Percentiles rank a stretch among this genome's conserved stretches.
These are phyloP conservation scores for Ganoderma boninense DNA, from an alignment of 1,284 basidiomycete species.

Conservation along the genomic window DNA sequence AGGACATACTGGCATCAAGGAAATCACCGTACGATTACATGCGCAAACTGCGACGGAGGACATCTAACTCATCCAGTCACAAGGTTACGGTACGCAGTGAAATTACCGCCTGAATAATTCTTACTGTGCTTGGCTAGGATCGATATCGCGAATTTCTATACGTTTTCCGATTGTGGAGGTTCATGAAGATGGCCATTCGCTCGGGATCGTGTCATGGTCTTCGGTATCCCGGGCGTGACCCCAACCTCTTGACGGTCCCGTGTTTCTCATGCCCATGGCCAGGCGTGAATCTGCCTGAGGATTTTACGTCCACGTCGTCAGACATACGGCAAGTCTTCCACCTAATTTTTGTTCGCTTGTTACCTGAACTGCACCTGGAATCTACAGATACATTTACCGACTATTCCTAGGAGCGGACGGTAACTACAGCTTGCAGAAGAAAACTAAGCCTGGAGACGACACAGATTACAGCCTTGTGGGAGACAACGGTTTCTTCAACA, in stretches of 20 bases:
- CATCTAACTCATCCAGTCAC: background rate
- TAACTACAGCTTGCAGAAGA: background rate
- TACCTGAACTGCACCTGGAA: no score
- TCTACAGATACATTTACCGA: background rate
- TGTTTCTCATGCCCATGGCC: background rate
- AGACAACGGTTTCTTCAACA: background rate
- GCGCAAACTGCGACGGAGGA: background rate
- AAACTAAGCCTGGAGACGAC: no score
- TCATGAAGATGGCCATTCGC: background rate
- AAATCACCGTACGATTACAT: background rate
- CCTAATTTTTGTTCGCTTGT: no score
- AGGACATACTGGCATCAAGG: background rate
- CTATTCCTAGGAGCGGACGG: background rate
- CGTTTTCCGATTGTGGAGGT: background rate
- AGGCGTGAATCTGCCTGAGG: background rate
- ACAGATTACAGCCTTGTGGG: background rate
- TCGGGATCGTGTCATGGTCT: background rate
- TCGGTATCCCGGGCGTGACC: background rate
- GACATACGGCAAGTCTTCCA: background rate
- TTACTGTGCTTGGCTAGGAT: background rate
- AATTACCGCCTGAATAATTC: background rate
- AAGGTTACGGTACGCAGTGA: background rate
- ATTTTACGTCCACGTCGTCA: background rate
- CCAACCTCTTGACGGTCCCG: background rate
- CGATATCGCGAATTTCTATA: background rate